Conservation (phyloP, 768 basidiomycete species). For the Kwoniella dendrophila region DNA sequence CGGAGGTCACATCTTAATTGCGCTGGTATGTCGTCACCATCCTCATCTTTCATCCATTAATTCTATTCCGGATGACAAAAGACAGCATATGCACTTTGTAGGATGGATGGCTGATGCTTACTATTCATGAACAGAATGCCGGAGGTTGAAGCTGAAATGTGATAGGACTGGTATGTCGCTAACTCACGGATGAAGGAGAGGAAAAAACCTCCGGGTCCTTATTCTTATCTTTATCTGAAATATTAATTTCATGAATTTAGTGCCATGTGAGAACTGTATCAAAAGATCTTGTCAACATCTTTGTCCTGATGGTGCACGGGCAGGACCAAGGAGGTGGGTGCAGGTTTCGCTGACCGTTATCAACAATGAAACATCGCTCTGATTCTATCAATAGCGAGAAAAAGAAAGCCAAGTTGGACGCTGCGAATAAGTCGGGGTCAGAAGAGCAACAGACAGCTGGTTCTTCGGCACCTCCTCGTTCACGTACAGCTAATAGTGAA, state of each 20-base stretch:
- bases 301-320: slow-evolving; percentile 26
- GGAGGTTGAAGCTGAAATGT: slow-evolving; percentile 27
- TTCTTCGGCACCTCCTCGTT: neutral
- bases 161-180: slow-evolving; percentile 24
- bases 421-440: neutral
- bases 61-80: no score
- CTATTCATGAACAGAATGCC: slow-evolving; percentile 15
- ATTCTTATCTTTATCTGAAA: no score
- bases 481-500: neutral
- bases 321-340: slow-evolving; percentile 18
- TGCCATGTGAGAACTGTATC: slow-evolving; percentile 27
- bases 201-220: no score
- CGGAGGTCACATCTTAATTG: slow-evolving; percentile 21
- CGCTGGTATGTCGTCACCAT: slow-evolving; percentile 13
- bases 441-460: neutral
- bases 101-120: neutral
- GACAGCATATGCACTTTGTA: neutral
- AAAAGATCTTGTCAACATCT: slow-evolving; percentile 20
- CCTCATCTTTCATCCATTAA: neutral
- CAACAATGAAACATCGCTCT: neutral
- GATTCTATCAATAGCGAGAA: neutral
- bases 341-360: neutral
- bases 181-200: neutral
- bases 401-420: slow-evolving; percentile 5
- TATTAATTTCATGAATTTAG: neutral